Evolutionary conservation across 2,329 filamentous ascomycete genomes (phyloP), one percentile per base, ranked within the genome.

Genomic region (Rutstroemia sydowiana): DNA sequence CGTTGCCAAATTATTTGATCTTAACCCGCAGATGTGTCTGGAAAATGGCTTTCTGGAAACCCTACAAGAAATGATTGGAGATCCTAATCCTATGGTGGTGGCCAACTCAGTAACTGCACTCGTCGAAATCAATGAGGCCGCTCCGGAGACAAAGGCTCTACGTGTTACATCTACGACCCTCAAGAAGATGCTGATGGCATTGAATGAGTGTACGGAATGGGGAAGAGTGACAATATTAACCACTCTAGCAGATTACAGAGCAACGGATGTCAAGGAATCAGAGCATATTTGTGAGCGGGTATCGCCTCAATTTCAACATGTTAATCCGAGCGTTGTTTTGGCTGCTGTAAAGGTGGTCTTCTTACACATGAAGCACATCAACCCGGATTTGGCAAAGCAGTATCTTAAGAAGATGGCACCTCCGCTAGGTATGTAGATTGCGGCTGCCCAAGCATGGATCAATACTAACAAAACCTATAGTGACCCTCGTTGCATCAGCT

Each of bases 331-430:
- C 66, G 93, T 98, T 14, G 93, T 98, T 18, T 73, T 98, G 58
- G 89, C 93, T n/a, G 93, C 93, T 18, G 91, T 98, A 63, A 98
- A 98, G 74, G 88, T 88, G 13, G 95, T 98, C 36, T 98, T 98
- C 67, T 81, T 95, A 56, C 93, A 98, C 69, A 97, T 97, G 91
- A 87, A 82, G 68, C 75, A 85, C 54, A 78, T 96, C 63, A 88
- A 82, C 60, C 75, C 82, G 1, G 89, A 96, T 54, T 72, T 90
- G 41, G 84, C 86, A 57, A 82, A 85, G 63, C 88, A 87, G 57
- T 97, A 97, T 67, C 75, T 95, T 46, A 95, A 95, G 76, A 98
- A 98, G 75, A 98, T 98, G 93, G 92, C 93, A 1, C 93, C 93
- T 57, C 93, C 93, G 8, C 73, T 97, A 59, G 88, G 88, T 92